A percentile compares a stretch with the other conserved stretches of the same genome.
Conservation (phyloP, 148 eudicot genomes). For the Linanthus parryae region DNA sequence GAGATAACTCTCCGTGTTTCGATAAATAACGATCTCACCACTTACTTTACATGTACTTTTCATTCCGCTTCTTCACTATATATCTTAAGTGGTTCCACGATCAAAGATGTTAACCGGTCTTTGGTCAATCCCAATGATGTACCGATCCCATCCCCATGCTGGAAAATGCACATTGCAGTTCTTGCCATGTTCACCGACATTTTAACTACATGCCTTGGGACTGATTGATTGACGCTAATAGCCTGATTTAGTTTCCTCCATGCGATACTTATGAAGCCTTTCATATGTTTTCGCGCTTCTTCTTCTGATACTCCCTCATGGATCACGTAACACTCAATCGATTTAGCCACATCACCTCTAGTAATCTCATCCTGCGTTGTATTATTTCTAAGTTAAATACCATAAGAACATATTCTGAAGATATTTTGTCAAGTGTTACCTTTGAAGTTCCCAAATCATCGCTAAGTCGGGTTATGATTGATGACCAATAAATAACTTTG, state of each 20-base stretch:
- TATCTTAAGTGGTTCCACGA: constrained; percentile 11
- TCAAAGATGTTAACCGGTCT: constrained; percentile 7
- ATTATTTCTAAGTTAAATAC: too few species aligned
- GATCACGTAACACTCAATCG: constrained; percentile 10
- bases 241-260: constrained; percentile 14
- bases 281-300: constrained; percentile 9
- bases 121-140: constrained; percentile 4
- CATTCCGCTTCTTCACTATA: too few species aligned
- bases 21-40: too few species aligned
- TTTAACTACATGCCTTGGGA: neutral
- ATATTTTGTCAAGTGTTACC: too few species aligned
- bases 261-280: neutral
- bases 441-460: too few species aligned
- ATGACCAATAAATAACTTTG: too few species aligned
- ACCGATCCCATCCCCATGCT: constrained; percentile 17
- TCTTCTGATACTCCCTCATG: neutral
- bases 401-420: too few species aligned
- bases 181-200: constrained; percentile 18
- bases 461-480: too few species aligned
- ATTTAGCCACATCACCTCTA: constrained; percentile 19
- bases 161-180: constrained; percentile 11
- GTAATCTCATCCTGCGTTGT: constrained; percentile 15
- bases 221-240: neutral
- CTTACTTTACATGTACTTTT: too few species aligned
- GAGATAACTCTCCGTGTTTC: too few species aligned